Conservation (phyloP, 1,139 yeast species). For the Scheffersomyces stambukii region DNA sequence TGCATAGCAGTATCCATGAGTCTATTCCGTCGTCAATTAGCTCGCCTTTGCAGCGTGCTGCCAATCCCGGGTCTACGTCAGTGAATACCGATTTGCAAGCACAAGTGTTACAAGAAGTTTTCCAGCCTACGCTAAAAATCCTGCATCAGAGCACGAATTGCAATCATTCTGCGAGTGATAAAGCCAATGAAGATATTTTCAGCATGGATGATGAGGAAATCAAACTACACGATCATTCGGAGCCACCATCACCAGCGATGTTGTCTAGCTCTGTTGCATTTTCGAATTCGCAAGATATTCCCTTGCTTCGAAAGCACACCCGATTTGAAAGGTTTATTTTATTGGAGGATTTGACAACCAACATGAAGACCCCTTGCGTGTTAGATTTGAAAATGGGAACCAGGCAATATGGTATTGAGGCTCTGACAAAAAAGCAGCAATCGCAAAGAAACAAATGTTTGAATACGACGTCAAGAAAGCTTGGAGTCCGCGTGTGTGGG, state of each 20-base stretch:
- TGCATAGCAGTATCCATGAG: conserved; percentile 5
- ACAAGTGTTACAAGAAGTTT: conserved; percentile 37
- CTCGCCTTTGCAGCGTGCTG: conserved; percentile 10
- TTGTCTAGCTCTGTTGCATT: conserved; percentile 1
- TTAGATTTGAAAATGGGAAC: conserved; percentile 98
- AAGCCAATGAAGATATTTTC: conserved; percentile 4
- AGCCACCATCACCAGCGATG: conserved; percentile 4
- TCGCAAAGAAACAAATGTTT: conserved; percentile 83
- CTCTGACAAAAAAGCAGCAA: conserved; percentile 61
- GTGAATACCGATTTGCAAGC: conserved; percentile 38
- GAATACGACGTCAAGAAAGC: conserved; percentile 69
- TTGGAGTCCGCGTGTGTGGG: conserved; percentile 95
- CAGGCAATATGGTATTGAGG: conserved; percentile 96
- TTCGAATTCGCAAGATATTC: conserved; percentile 1
- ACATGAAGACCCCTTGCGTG: conserved; percentile 83
- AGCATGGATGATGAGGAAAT: conserved; percentile 7
- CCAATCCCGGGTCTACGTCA: conserved; percentile 27
- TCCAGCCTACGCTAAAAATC: conserved; percentile 29
- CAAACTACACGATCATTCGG: too few species aligned
- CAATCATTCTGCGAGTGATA: conserved; percentile 7
- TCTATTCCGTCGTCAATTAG: conserved; percentile 9
- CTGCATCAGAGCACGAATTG: too few species aligned
- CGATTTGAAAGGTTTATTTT: conserved; percentile 77
- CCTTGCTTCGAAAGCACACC: conserved; percentile 36
- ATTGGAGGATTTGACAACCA: conserved; percentile 86